Percentiles rank a stretch among this genome's conserved stretches.
These are phyloP conservation scores for Isatis tinctoria DNA, from an alignment of 345 rosid genomes.

Conservation along the genomic window DNA sequence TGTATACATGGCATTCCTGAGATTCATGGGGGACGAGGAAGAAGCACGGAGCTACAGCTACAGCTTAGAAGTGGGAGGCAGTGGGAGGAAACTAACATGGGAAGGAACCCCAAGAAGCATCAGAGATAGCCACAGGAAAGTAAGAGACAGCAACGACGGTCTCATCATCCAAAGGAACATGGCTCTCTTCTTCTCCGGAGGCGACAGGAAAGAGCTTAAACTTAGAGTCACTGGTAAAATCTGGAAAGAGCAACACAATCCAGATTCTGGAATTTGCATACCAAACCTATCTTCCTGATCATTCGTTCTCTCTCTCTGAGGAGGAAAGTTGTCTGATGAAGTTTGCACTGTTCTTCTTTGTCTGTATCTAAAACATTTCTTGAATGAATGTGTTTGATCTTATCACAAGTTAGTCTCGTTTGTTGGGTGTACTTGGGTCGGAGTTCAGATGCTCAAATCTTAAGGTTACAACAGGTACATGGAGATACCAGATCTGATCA, in stretches of 20 bases:
- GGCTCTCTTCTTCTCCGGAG: constrained; percentile 96
- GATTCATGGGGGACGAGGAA: constrained; percentile 93
- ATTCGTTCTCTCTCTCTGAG: constrained; percentile 4
- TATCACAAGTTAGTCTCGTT: neutral
- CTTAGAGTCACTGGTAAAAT: constrained; percentile 87
- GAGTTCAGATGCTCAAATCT: neutral
- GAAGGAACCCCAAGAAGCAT: constrained; percentile 94
- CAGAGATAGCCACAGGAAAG: constrained; percentile 88
- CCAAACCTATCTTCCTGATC: constrained; percentile 74
- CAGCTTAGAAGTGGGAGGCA: constrained; percentile 94
- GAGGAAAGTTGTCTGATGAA: constrained; percentile 27
- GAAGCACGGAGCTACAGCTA: constrained; percentile 87
- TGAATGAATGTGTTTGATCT: constrained; percentile 22
- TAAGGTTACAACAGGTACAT: no score
- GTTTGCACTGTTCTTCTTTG: constrained; percentile 9
- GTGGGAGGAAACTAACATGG: constrained; percentile 91
- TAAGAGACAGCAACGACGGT: constrained; percentile 95
- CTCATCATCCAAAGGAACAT: constrained; percentile 88
- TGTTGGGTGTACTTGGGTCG: neutral
- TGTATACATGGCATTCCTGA: constrained; percentile 97
- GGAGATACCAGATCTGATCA: neutral
- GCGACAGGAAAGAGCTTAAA: constrained; percentile 94
- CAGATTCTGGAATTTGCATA: constrained; percentile 72
- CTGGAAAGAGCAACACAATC: constrained; percentile 94
- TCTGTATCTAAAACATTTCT: constrained; percentile 21